These are phyloP conservation scores for Dactylonectria macrodidyma DNA, from an alignment of 2,329 filamentous ascomycete genomes.

Conservation along the genomic window DNA sequence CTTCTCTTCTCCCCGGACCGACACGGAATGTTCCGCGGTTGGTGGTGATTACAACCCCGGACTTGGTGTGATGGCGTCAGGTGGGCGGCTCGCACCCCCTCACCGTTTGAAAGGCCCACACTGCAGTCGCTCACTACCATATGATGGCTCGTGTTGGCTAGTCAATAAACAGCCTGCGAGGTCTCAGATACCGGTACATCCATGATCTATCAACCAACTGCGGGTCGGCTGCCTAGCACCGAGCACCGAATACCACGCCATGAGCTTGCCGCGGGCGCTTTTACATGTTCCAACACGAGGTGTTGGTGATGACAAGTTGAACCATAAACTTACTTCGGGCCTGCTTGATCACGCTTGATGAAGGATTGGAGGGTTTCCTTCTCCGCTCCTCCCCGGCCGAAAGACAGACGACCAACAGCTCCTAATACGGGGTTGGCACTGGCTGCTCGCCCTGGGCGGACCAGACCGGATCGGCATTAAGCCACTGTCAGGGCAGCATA, in stretches of 20 bases:
- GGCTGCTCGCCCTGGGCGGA: slow-evolving; percentile 10
- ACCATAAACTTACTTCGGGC: slow-evolving; percentile 21
- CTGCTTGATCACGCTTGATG: slow-evolving; percentile 45
- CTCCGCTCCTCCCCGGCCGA: slow-evolving; percentile 33
- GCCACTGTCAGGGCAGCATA: slow-evolving; percentile 35
- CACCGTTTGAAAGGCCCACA: slow-evolving; percentile 7
- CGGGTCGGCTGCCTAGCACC: not conserved
- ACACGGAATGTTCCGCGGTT: slow-evolving; percentile 16
- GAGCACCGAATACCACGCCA: not conserved
- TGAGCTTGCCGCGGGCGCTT: not conserved
- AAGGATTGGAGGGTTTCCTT: not conserved
- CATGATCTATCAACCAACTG: not conserved
- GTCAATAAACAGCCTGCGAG: not conserved
- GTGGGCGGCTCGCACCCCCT: not conserved
- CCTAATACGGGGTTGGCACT: slow-evolving; percentile 19
- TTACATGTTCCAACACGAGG: not conserved
- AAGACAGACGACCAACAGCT: slow-evolving; percentile 38
- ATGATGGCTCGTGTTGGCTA: not conserved
- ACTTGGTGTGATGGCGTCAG: not conserved
- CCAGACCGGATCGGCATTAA: slow-evolving; percentile 40
- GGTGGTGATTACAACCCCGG: slow-evolving; percentile 13
- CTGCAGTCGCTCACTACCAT: not conserved
- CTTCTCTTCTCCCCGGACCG: not conserved
- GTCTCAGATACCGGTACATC: not conserved
- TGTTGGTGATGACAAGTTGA: slow-evolving; percentile 41